phyloP scores from a whole-genome alignment of 2,329 filamentous ascomycete genomes.

The Monosporascus sp. region DNA sequence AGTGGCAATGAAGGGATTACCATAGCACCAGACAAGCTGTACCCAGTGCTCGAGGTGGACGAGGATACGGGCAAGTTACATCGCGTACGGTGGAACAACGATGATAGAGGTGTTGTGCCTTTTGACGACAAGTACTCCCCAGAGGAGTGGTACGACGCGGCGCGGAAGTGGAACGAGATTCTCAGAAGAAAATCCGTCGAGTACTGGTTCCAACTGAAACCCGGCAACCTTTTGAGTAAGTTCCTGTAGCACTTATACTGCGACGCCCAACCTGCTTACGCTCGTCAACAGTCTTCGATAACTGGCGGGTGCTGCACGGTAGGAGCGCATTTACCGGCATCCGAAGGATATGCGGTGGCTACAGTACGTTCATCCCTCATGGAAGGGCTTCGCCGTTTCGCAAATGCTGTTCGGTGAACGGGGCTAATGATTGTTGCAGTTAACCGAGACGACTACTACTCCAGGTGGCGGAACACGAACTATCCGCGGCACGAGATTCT shows the following conservation, averaged over 20 bases:
- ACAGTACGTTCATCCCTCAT: conserved; percentile 55
- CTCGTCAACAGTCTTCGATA: conserved; percentile 70
- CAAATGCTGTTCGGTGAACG: not conserved
- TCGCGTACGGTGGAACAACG: conserved; percentile 88
- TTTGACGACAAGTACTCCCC: conserved; percentile 43
- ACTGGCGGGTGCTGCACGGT: conserved; percentile 91
- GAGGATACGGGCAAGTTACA: conserved; percentile 27
- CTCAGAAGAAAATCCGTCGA: conserved; percentile 60
- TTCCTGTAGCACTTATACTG: conserved; percentile 12
- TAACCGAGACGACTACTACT: conserved; percentile 75
- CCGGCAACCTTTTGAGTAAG: conserved; percentile 72
- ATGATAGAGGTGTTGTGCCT: conserved; percentile 70
- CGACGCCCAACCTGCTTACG: not conserved
- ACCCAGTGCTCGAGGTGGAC: conserved; percentile 66
- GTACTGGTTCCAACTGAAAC: conserved; percentile 75
- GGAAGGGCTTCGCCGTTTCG: not conserved
- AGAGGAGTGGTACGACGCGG: conserved; percentile 72
- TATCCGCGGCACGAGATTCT: conserved; percentile 44
- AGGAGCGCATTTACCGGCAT: conserved; percentile 76
- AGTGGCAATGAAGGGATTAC: conserved; percentile 81
- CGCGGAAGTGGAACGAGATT: conserved; percentile 66
- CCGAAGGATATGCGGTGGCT: conserved; percentile 84
- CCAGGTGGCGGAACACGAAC: conserved; percentile 68
- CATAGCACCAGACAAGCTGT: conserved; percentile 64
- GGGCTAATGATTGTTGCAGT: conserved; percentile 39